A percentile compares a stretch with the other conserved stretches of the same genome.
phyloP scores from a whole-genome alignment of 331 rosid genomes.

The Spiraea crenata region DNA sequence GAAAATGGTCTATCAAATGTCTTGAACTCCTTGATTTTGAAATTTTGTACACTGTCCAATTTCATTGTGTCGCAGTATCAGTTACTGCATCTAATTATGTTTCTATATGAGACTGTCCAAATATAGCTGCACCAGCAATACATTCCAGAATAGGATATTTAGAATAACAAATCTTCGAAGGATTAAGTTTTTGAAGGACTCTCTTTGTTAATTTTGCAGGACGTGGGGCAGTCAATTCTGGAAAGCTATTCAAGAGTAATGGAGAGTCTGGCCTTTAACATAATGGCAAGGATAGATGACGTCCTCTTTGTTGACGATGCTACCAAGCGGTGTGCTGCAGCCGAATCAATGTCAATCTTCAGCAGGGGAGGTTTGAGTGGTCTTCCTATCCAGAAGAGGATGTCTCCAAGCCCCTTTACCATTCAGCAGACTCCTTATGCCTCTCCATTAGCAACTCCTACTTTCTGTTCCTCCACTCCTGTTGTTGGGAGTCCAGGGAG shows the following conservation, averaged over 20 bases:
- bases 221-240: conserved; percentile 92
- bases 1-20: conserved; percentile 1
- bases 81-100: neutral
- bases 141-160: neutral
- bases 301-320: conserved; percentile 82
- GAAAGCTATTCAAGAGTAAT: conserved; percentile 97
- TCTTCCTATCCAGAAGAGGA: conserved; percentile 76
- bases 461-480: conserved; percentile 77
- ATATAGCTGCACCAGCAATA: neutral
- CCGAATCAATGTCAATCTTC: conserved; percentile 64
- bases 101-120: neutral
- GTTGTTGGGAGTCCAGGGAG: conserved; percentile 75
- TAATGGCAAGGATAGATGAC: conserved; percentile 91
- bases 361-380: conserved; percentile 77
- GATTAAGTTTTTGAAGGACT: conserved; percentile 11
- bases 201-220: conserved; percentile 50
- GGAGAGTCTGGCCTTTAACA: conserved; percentile 95
- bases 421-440: conserved; percentile 77
- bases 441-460: conserved; percentile 83
- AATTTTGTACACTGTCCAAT: neutral
- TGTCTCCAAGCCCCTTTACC: conserved; percentile 91
- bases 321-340: conserved; percentile 57
- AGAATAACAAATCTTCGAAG: neutral
- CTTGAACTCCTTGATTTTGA: conserved; percentile 9
- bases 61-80: neutral